Percentiles rank a stretch among this genome's conserved stretches.
Conservation (phyloP, 306 rosid species). For the Lagenaria siceraria region DNA sequence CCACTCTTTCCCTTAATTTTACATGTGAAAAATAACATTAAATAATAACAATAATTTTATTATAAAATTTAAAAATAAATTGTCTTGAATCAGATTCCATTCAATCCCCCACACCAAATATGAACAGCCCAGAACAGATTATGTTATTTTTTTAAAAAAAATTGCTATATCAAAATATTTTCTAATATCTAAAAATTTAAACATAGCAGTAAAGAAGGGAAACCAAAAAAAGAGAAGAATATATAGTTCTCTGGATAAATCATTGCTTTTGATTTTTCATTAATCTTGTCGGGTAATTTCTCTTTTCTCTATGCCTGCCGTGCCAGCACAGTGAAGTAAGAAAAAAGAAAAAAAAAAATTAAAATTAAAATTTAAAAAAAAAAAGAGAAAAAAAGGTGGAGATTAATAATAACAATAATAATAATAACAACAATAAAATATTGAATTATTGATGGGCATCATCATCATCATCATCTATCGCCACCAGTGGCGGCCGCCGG, state of each 20-base stretch:
- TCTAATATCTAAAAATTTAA: background rate
- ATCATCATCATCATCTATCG: slow-evolving; percentile 16
- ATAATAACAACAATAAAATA: slow-evolving; percentile 4
- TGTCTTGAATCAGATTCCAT: background rate
- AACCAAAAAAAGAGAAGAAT: background rate
- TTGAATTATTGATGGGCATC: slow-evolving; percentile 29
- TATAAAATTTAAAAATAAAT: background rate
- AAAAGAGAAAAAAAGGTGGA: background rate
- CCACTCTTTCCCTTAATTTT: background rate
- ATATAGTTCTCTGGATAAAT: slow-evolving; percentile 8
- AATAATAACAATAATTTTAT: no score
- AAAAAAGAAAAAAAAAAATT: background rate
- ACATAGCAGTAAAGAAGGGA: background rate
- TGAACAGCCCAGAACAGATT: background rate
- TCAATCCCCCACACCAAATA: background rate
- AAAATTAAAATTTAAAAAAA: no score
- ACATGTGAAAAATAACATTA: background rate
- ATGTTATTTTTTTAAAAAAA: background rate
- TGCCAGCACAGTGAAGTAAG: slow-evolving; percentile 12
- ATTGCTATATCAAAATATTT: background rate
- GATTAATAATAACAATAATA: background rate
- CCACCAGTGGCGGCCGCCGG: background rate
- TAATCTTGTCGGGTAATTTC: slow-evolving; percentile 37
- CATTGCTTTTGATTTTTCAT: slow-evolving; percentile 14
- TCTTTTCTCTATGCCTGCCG: slow-evolving; percentile 7